Conservation (phyloP, 345 rosid species). For the Bruguiera sexangula region DNA sequence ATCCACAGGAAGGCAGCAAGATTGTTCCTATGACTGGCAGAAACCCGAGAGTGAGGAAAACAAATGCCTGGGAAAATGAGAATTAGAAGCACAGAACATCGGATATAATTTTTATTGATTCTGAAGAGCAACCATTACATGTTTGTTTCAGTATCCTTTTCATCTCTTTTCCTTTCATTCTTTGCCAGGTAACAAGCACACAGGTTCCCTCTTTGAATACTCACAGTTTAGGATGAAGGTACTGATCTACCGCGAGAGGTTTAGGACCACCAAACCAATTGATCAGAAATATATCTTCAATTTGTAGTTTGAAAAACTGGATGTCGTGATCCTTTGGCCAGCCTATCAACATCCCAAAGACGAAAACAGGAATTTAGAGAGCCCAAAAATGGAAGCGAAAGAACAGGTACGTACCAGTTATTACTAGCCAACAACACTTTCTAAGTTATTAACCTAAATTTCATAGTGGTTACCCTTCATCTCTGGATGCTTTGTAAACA, state of each 20-base stretch:
- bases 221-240: conserved; percentile 60
- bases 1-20: conserved; percentile 12
- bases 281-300: conserved; percentile 68
- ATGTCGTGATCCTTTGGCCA: conserved; percentile 82
- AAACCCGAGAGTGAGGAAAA: conserved; percentile 1
- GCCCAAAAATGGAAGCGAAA: neutral
- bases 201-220: conserved; percentile 13
- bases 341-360: conserved; percentile 35
- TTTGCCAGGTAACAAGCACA: neutral
- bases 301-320: conserved; percentile 64
- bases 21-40: conserved; percentile 12
- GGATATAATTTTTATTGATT: neutral
- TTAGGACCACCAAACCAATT: conserved; percentile 95
- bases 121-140: neutral
- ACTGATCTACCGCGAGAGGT: conserved; percentile 69
- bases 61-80: conserved; percentile 11
- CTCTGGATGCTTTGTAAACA: conserved; percentile 84
- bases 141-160: no score
- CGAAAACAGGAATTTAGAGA: neutral
- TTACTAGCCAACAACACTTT: neutral
- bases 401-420: neutral
- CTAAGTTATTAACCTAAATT: neutral
- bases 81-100: neutral
- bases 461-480: conserved; percentile 56
- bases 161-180: neutral